Evolutionary conservation across 2,329 filamentous ascomycete species (phyloP).

Genomic region (Malbranchea cinnamomea): DNA sequence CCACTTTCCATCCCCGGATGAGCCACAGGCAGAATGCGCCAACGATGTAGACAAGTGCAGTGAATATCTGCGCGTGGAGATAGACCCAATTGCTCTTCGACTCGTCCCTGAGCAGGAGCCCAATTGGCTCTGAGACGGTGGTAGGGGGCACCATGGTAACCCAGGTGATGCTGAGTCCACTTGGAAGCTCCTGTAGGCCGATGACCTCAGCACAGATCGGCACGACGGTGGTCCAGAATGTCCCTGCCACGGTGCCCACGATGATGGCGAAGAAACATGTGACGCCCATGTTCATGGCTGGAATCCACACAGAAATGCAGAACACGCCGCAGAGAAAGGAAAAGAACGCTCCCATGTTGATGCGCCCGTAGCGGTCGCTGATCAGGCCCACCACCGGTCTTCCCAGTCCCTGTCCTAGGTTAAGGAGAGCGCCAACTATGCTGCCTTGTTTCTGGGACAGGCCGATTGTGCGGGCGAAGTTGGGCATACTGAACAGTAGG

Average conservation of each 20-base stretch:
- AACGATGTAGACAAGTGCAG: conserved; percentile 45
- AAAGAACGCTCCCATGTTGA: conserved; percentile 46
- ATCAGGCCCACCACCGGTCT: conserved; percentile 49
- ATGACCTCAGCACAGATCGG: conserved; percentile 48
- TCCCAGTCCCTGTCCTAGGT: conserved; percentile 43
- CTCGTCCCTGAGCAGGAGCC: conserved; percentile 38
- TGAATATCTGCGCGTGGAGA: conserved; percentile 37
- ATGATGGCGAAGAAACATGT: conserved; percentile 45
- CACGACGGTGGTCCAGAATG: conserved; percentile 43
- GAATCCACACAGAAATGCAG: conserved; percentile 47
- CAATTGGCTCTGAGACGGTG: conserved; percentile 40
- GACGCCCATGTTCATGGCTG: conserved; percentile 42
- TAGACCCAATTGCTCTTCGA: conserved; percentile 18
- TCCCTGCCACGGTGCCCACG: conserved; percentile 43
- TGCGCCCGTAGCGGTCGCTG: conserved; percentile 43
- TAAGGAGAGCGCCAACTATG: conserved; percentile 47
- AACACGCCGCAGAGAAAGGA: conserved; percentile 43
- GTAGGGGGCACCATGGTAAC: conserved; percentile 40
- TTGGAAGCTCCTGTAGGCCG: conserved; percentile 41
- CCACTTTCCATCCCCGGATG: conserved; percentile 26
- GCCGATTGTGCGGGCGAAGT: conserved; percentile 45
- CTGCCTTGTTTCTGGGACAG: conserved; percentile 45
- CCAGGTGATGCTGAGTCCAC: conserved; percentile 45
- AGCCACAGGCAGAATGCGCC: conserved; percentile 35
- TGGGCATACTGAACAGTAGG: conserved; percentile 48